Conservation (phyloP, 2,329 filamentous ascomycete genomes). For the Stemphylium vesicarium region DNA sequence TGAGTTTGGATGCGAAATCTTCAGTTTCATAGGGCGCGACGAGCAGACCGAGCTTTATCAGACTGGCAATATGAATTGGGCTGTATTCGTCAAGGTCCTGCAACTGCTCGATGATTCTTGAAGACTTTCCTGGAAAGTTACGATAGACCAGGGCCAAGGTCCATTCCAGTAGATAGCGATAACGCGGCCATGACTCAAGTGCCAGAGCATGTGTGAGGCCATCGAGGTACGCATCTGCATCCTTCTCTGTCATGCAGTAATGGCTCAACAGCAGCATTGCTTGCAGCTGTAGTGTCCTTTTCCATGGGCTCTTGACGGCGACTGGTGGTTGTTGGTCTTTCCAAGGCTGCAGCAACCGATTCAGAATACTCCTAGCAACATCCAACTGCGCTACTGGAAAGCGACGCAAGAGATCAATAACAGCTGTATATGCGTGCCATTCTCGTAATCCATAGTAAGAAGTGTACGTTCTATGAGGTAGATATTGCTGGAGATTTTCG, state of each 20-base stretch:
- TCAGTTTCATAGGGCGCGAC: constrained; percentile 49
- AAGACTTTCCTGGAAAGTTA: constrained; percentile 39
- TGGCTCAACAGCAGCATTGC: constrained; percentile 53
- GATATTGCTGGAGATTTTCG: constrained; percentile 37
- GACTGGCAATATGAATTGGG: constrained; percentile 55
- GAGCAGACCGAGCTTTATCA: constrained; percentile 56
- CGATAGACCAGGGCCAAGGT: constrained; percentile 54
- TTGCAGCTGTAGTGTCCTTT: constrained; percentile 57
- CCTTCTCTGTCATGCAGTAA: constrained; percentile 35
- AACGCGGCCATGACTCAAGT: constrained; percentile 56
- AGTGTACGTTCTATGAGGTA: constrained; percentile 45
- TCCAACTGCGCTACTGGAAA: constrained; percentile 37
- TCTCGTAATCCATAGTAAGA: constrained; percentile 55
- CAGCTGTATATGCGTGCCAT: constrained; percentile 52
- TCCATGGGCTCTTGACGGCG: constrained; percentile 56
- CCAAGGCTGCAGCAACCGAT: constrained; percentile 52
- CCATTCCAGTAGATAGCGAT: constrained; percentile 57
- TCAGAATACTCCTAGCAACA: constrained; percentile 39
- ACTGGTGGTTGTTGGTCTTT: constrained; percentile 51
- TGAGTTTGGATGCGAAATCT: constrained; percentile 49
- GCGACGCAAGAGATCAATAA: constrained; percentile 54
- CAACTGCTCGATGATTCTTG: constrained; percentile 46
- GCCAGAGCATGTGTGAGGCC: constrained; percentile 50
- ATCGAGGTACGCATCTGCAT: constrained; percentile 45
- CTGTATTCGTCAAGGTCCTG: constrained; percentile 52